Base-by-base conservation (phyloP, 1,284 basidiomycete species). In the Malassezia caprae region DNA sequence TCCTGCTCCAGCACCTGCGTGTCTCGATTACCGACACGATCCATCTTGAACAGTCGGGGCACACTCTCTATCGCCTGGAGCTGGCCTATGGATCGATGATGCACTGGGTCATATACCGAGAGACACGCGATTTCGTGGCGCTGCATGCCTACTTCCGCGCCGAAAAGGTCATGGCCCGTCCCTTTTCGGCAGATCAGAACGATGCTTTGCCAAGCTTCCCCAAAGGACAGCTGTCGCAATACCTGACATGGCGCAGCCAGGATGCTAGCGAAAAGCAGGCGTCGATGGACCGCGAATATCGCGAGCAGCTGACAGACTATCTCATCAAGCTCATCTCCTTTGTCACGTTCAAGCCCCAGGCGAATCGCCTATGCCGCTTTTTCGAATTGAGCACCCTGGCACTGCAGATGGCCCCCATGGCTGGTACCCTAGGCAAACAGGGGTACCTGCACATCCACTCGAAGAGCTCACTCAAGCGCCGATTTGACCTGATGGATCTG, bases 301-400 rank as follows among this genome's bases (percentile, higher is more conserved):
- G 90, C 30, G 83, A 88, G 68, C 81, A 82, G 0, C 75, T 98
- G 17, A 90, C 96, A 77, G 84, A 84, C 54, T 99, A 98, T 73
- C 80, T 96, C 5, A 80, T 96, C 41, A 83, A 84, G 53, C 80
- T 99, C 11, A 90, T 96, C 35, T 56, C 53, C 34, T 58, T 56
- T 48, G 62, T 94, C 88, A 94, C 96, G 87, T 96, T 96, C 77
- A 87, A 90, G 65, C 88, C 93, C 1, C 84, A 90, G 41, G 84
- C 89, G 0, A 98, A 96, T 68, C 83, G 91, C 23, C 77, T 98
- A 0, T 86, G 87, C 58, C 84, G 84, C n/a, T 99, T 98, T 77
- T 82, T 99, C 52, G 94, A 99, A 76, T 81, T 98, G 44, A 91
- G 88, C 44, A 85, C 90, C 0, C 78, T 98, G 26, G 91, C 87